Percentiles rank a stretch among this genome's conserved stretches.
Conservation (phyloP, 139 green algal genomes). For the Chlorella vulgaris region DNA sequence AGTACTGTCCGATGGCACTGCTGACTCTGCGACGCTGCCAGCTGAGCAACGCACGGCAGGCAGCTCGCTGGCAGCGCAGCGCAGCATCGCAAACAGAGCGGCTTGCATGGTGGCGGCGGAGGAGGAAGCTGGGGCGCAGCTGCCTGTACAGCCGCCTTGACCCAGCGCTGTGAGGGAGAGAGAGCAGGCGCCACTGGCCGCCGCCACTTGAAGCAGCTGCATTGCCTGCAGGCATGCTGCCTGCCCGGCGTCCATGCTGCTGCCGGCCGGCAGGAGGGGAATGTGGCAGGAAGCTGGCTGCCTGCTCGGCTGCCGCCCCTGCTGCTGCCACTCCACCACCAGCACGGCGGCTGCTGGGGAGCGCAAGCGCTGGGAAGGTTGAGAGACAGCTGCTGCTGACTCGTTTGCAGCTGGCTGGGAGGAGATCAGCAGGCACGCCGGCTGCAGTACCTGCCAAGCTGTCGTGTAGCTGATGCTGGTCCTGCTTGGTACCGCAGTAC, state of each 20-base stretch:
- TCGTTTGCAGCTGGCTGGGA: no score
- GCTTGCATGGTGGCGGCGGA: neutral
- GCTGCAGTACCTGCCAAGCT: slow-evolving; percentile 4
- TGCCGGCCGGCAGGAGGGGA: neutral
- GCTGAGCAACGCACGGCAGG: neutral
- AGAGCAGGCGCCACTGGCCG: neutral
- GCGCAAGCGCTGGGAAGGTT: neutral
- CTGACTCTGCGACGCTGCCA: neutral
- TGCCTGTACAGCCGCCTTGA: neutral
- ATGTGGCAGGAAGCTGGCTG: neutral
- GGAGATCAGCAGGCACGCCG: neutral
- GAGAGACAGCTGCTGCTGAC: neutral
- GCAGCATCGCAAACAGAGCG: slow-evolving; percentile 22
- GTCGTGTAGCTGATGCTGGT: neutral
- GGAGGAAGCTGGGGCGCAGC: neutral
- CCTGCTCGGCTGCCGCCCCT: no score
- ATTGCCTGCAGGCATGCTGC: neutral
- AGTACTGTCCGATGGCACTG: neutral
- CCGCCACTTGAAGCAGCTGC: slow-evolving; percentile 4
- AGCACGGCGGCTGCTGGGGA: neutral
- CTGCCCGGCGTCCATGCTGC: neutral
- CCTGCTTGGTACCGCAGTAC: neutral
- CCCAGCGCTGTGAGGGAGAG: neutral
- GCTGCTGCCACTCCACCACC: no score
- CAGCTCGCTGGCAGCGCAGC: slow-evolving; percentile 15